Conservation (phyloP, 306 rosid genomes). For the Sindora glabra region DNA sequence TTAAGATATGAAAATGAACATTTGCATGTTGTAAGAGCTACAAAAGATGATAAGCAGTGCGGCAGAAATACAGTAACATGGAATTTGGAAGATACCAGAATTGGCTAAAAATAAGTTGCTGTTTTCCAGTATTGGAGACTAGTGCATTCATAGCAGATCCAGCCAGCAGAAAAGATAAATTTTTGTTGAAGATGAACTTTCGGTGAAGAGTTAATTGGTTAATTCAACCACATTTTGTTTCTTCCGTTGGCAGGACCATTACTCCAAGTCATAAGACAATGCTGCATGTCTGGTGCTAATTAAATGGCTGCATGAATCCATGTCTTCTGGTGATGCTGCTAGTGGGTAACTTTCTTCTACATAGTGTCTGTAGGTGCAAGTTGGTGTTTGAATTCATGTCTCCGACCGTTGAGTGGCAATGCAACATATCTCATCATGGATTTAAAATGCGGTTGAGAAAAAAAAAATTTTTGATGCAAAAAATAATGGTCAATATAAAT, state of each 20-base stretch:
- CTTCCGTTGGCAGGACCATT: neutral
- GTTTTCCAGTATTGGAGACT: neutral
- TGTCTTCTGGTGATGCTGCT: slow-evolving; percentile 5
- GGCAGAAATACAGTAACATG: too few relatives aligned
- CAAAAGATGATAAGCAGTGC: too few relatives aligned
- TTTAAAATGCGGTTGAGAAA: too few relatives aligned
- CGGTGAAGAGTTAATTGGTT: neutral
- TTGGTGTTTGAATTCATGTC: neutral
- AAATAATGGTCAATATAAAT: too few relatives aligned
- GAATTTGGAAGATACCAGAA: neutral
- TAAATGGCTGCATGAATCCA: neutral
- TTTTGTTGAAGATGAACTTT: neutral
- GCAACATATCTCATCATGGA: neutral
- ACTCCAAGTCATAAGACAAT: neutral
- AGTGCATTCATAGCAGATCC: neutral
- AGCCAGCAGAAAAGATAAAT: too few relatives aligned
- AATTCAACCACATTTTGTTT: neutral
- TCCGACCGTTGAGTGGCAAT: neutral
- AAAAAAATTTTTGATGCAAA: too few relatives aligned
- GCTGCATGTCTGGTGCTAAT: neutral
- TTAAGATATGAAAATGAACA: neutral
- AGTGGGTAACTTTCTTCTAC: slow-evolving; percentile 20
- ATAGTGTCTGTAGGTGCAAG: too few relatives aligned
- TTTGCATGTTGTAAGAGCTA: neutral
- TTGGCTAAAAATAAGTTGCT: neutral